phyloP scores from a whole-genome alignment of 2,329 filamentous ascomycete genomes.

The Tricladium varicosporioides region DNA sequence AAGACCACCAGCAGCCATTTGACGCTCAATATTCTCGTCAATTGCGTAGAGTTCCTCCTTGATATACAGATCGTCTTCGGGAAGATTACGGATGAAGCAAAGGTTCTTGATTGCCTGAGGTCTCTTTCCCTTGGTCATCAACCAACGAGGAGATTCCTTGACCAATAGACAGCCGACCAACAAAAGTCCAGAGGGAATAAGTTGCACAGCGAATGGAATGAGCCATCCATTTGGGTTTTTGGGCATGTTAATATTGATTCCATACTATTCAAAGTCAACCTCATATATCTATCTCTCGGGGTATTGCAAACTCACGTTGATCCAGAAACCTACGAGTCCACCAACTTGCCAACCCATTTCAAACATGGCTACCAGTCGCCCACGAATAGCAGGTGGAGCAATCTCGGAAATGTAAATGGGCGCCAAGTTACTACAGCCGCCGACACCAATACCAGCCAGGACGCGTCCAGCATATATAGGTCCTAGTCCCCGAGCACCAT shows the following conservation, averaged over 20 bases:
- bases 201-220: slow-evolving; percentile 60
- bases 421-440: slow-evolving; percentile 61
- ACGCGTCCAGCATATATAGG: slow-evolving; percentile 61
- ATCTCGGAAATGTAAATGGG: slow-evolving; percentile 44
- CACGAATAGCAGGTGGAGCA: slow-evolving; percentile 60
- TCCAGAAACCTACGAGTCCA: slow-evolving; percentile 63
- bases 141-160: slow-evolving; percentile 67
- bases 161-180: slow-evolving; percentile 57
- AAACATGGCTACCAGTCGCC: slow-evolving; percentile 64
- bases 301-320: slow-evolving; percentile 44
- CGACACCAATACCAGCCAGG: slow-evolving; percentile 62
- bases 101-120: slow-evolving; percentile 58
- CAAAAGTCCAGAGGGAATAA: slow-evolving; percentile 64
- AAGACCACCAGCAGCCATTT: slow-evolving; percentile 59
- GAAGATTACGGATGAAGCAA: slow-evolving; percentile 64
- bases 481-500: slow-evolving; percentile 59
- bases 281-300: slow-evolving; percentile 31
- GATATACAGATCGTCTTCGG: slow-evolving; percentile 60
- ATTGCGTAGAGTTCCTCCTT: slow-evolving; percentile 71
- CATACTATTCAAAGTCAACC: slow-evolving; percentile 29
- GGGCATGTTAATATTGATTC: slow-evolving; percentile 49
- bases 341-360: slow-evolving; percentile 66
- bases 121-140: slow-evolving; percentile 60
- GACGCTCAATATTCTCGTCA: slow-evolving; percentile 66
- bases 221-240: slow-evolving; percentile 56